phyloP scores from a whole-genome alignment of 306 rosid species.

The Cucurbita argyrosperma region DNA sequence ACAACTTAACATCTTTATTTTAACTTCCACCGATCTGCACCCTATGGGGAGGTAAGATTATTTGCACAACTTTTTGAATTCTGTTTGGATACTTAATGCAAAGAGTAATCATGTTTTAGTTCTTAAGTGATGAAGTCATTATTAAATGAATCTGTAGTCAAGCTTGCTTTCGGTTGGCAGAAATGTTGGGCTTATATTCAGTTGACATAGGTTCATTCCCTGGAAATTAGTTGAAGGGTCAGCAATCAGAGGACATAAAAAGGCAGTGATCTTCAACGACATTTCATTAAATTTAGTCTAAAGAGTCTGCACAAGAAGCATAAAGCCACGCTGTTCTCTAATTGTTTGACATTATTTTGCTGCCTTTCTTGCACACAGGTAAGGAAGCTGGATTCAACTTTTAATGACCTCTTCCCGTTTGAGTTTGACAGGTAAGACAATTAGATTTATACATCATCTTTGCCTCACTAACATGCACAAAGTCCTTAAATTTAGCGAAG shows the following conservation, averaged over 20 bases:
- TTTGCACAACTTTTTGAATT: background rate
- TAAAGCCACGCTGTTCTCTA: background rate
- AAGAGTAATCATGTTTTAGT: background rate
- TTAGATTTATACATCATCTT: background rate
- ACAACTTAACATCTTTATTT: background rate
- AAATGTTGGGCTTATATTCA: conserved; percentile 3
- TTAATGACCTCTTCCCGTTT: background rate
- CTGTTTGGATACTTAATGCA: background rate
- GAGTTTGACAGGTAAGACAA: conserved; percentile 4
- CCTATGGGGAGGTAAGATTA: background rate
- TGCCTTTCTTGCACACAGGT: background rate
- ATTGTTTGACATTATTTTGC: conserved; percentile 7
- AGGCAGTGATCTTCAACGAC: background rate
- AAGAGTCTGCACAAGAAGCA: conserved; percentile 5
- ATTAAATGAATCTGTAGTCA: background rate
- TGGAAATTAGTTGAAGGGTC: background rate
- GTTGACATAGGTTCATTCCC: background rate
- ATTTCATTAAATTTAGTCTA: background rate
- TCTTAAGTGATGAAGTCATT: background rate
- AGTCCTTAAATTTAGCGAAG: background rate
- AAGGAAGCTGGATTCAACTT: background rate
- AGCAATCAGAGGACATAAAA: background rate
- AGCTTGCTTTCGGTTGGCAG: conserved; percentile 3
- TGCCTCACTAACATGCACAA: conserved; percentile 2
- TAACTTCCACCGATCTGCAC: background rate